Percentiles rank a stretch among this genome's conserved stretches.
These are phyloP conservation scores for Psilocybe tampanensis DNA, from an alignment of 768 basidiomycete species.

Conservation along the genomic window DNA sequence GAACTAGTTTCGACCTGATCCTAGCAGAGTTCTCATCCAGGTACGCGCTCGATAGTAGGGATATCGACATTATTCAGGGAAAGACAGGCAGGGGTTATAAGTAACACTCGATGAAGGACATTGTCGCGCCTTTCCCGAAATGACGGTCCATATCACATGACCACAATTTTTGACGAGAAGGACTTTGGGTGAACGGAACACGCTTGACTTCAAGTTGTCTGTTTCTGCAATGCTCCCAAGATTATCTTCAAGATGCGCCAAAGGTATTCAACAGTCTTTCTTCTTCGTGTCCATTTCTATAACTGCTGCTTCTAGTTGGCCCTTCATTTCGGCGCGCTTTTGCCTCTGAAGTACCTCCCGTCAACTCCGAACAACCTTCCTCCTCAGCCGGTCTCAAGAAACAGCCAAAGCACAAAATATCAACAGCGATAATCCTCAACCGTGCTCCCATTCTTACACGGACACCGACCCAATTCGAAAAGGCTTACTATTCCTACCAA, in stretches of 20 bases:
- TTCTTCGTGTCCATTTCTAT: neutral
- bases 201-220: neutral
- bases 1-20: conserved; percentile 87
- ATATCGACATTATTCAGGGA: conserved; percentile 59
- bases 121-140: neutral
- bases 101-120: neutral
- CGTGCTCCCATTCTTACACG: conserved; percentile 77
- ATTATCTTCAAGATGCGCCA: conserved; percentile 20
- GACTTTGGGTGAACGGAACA: neutral
- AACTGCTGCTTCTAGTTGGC: conserved; percentile 6
- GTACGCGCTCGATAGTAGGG: conserved; percentile 78
- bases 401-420: conserved; percentile 40
- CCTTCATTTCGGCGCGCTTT: conserved; percentile 38
- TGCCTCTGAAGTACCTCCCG: conserved; percentile 41
- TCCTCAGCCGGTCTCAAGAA: conserved; percentile 23
- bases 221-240: conserved; percentile 22
- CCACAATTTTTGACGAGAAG: conserved; percentile 14
- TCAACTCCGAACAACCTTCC: conserved; percentile 17
- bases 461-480: conserved; percentile 72
- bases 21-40: conserved; percentile 88
- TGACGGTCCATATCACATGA: conserved; percentile 21
- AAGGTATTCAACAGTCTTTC: conserved; percentile 14
- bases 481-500: conserved; percentile 84
- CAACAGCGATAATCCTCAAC: conserved; percentile 74
- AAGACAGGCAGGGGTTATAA: neutral